Conservation (phyloP, 495 filamentous ascomycete species). For the Aspergillus baeticus region DNA sequence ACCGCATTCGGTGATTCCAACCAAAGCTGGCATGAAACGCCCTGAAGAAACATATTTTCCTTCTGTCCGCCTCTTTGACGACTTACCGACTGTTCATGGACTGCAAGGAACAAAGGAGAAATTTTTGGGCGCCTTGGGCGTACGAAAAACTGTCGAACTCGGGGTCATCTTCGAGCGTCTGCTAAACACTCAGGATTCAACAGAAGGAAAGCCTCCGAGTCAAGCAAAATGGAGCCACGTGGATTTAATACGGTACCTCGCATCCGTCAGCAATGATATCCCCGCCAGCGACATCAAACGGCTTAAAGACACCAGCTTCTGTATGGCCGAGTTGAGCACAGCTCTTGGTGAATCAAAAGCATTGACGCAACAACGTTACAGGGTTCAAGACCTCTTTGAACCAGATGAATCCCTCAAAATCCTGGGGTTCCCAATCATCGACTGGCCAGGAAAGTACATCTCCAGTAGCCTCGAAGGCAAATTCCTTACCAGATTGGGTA, state of each 20-base stretch:
- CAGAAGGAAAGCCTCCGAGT: slow-evolving; percentile 36
- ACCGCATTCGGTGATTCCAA: slow-evolving; percentile 77
- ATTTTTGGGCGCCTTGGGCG: slow-evolving; percentile 76
- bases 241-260: slow-evolving; percentile 89
- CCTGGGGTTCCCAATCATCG: slow-evolving; percentile 73
- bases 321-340: slow-evolving; percentile 65
- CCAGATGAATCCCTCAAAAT: slow-evolving; percentile 68
- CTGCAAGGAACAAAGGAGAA: slow-evolving; percentile 84
- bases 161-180: slow-evolving; percentile 90
- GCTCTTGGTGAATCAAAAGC: slow-evolving; percentile 5
- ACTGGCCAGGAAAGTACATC: slow-evolving; percentile 75
- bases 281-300: slow-evolving; percentile 78
- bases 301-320: slow-evolving; percentile 73
- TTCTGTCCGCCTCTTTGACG: slow-evolving; percentile 90
- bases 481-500: slow-evolving; percentile 69
- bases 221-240: slow-evolving; percentile 79
- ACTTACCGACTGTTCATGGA: slow-evolving; percentile 77
- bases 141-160: slow-evolving; percentile 81
- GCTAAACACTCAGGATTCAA: slow-evolving; percentile 50
- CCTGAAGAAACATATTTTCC: slow-evolving; percentile 88
- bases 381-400: slow-evolving; percentile 81
- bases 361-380: slow-evolving; percentile 60
- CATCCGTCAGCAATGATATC: slow-evolving; percentile 87
- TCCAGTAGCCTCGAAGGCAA: slow-evolving; percentile 63
- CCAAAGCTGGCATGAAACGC: slow-evolving; percentile 84